phyloP scores from a whole-genome alignment of 106 monocot genomes.

The Dendrobium officinale region DNA sequence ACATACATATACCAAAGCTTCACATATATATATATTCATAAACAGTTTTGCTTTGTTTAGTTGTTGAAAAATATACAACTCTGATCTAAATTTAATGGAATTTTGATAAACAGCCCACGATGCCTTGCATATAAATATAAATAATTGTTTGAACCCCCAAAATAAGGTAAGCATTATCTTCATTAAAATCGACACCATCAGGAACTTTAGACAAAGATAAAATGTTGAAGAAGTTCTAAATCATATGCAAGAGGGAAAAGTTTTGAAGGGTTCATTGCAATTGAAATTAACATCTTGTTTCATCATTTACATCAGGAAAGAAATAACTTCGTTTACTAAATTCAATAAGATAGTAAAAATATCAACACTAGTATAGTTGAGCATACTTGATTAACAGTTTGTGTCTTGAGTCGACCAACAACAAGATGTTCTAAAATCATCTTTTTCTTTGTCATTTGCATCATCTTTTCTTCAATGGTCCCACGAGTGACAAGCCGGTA shows the following conservation, averaged over 20 bases:
- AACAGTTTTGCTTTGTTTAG: neutral
- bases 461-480: slow-evolving; percentile 99
- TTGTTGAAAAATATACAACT: neutral
- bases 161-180: neutral
- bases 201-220: neutral
- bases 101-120: neutral
- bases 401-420: slow-evolving; percentile 92
- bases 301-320: neutral
- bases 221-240: neutral
- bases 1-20: too few species aligned
- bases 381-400: slow-evolving; percentile 83
- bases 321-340: neutral
- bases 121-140: neutral
- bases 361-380: neutral
- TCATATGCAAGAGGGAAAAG: neutral
- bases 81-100: neutral
- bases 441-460: slow-evolving; percentile 98
- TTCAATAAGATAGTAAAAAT: neutral
- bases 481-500: slow-evolving; percentile 88
- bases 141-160: neutral
- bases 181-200: neutral
- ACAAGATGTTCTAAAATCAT: slow-evolving; percentile 98
- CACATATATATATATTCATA: too few species aligned
- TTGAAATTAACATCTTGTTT: neutral
- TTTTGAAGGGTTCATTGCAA: neutral